These are phyloP conservation scores for Suillus alpinus DNA, from an alignment of 768 basidiomycete species.

Conservation along the genomic window DNA sequence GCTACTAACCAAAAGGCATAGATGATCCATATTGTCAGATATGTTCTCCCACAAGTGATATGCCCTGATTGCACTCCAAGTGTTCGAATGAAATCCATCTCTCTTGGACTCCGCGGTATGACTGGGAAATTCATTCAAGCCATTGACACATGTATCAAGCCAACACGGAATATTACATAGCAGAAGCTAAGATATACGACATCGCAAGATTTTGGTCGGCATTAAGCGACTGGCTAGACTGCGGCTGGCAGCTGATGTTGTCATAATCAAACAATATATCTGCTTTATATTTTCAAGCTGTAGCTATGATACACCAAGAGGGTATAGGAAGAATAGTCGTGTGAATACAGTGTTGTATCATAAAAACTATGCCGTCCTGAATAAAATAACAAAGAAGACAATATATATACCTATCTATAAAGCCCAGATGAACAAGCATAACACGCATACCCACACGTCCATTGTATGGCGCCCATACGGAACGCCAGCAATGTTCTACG, in stretches of 20 bases:
- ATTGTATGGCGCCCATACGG: neutral
- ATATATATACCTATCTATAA: neutral
- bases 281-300: neutral
- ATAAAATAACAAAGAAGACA: neutral
- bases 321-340: neutral
- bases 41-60: neutral
- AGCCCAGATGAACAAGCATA: neutral
- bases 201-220: neutral
- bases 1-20: neutral
- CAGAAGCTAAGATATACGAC: too few species aligned
- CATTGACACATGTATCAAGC: too few species aligned
- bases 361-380: neutral
- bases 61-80: neutral
- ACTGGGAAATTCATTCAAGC: too few species aligned
- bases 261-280: neutral
- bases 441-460: neutral
- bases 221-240: neutral
- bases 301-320: neutral
- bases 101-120: neutral
- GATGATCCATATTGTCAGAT: neutral
- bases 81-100: neutral
- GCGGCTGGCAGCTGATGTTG: neutral
- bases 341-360: neutral
- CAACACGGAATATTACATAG: too few species aligned
- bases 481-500: neutral